Evolutionary conservation across 176 grass and related monocot genomes (phyloP).

Genomic region (Bothriochloa decipiens): DNA sequence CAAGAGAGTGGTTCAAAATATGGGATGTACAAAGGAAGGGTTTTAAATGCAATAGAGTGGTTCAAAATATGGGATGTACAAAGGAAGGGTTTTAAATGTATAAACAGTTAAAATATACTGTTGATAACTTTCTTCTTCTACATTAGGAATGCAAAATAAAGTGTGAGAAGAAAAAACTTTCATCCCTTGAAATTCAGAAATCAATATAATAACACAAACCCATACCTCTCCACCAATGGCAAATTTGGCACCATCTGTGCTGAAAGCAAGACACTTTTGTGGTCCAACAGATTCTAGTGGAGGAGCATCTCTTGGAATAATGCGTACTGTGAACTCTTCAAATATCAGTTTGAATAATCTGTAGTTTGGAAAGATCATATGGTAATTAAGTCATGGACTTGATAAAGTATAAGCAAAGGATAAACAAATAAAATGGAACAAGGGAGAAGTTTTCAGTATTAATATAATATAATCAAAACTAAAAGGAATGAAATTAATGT

Average conservation of each 20-base stretch:
- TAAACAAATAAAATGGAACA: background rate
- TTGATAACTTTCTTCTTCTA: conserved; percentile 15
- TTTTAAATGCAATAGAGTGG: background rate
- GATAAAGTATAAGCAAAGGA: conserved; percentile 10
- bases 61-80: conserved; percentile 15
- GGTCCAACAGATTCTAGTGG: conserved; percentile 71
- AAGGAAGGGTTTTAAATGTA: background rate
- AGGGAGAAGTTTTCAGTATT: background rate
- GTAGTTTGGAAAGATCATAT: conserved; percentile 18
- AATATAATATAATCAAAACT: conserved; percentile 19
- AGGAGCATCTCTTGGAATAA: conserved; percentile 61
- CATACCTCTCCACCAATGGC: conserved; percentile 92
- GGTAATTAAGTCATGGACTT: conserved; percentile 20
- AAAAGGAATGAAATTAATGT: background rate
- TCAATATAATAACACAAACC: background rate
- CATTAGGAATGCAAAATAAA: background rate
- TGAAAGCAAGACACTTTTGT: conserved; percentile 95
- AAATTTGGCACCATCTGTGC: conserved; percentile 94
- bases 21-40: background rate
- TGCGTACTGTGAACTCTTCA: conserved; percentile 57
- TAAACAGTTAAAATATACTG: background rate
- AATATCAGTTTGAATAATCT: conserved; percentile 80
- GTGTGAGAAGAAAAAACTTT: background rate
- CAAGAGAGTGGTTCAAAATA: conserved; percentile 9
- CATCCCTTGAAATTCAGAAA: background rate